Evolutionary conservation across 2,329 filamentous ascomycete genomes (phyloP), one percentile per base, ranked within the genome.

Genomic region (Dothideomycetidae sp.): DNA sequence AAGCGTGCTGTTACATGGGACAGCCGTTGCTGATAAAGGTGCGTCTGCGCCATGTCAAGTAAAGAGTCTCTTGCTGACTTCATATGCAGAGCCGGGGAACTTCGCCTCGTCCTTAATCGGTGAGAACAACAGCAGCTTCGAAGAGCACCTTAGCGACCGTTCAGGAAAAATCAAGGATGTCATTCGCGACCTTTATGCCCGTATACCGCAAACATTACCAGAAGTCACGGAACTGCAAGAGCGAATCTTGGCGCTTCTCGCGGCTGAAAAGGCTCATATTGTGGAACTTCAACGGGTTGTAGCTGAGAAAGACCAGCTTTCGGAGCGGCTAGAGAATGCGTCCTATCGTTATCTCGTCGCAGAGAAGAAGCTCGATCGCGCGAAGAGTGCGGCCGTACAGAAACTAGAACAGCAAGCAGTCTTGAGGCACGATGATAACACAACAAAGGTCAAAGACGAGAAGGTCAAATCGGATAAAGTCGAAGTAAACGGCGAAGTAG

Each of bases 291-390:
- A 92, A 46, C 73, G 78, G 37, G 63, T 86, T 10, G 69, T 75
- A 33, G 67, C 72, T 5, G 85, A 94, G 50, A 92, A 90, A 50
- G 80, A 92, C 37, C 76, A 82, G 48, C 67, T 93, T 3, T 83
- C 83, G 32, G 81, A 90, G 51, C 80, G 88, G 44, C 67, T 96
- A 13, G 88, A 96, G 53, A 78, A 75, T 21, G 90, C 88, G 11
- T 93, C 85, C 4, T 67, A 93, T 42, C 75, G 90, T 46, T 96
- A 93, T 53, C 83, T 96, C 64, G 82, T 92, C 48, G 90, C 90
- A 0, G 90, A 98, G 57, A 92, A 93, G 64, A 90, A 85, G 55
- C 67, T 96, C 36, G 90, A 98, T 55, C 75, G 90, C 30, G 74
- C 80, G 15, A 88, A 83, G 58, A 98, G 90, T 53, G 64, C 76